Conservation (phyloP, 202 grass and related monocot species). For the Dendrocalamus latiflorus region DNA sequence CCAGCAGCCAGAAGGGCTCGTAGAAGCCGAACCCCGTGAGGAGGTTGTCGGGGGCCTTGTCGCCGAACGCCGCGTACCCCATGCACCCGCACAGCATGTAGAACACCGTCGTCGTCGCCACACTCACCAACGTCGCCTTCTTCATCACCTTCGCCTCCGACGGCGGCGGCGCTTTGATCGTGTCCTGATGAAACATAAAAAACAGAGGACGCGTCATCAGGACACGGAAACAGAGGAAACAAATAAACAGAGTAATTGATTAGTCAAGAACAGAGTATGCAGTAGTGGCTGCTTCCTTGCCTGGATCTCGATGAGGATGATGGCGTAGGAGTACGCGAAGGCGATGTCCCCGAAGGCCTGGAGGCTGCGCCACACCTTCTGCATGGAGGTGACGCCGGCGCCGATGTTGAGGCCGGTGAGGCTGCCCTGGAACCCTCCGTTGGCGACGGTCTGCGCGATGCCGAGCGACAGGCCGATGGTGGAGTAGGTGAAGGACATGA, state of each 20-base stretch:
- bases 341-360: slow-evolving; percentile 90
- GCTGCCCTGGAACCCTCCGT: slow-evolving; percentile 61
- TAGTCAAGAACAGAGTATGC: neutral
- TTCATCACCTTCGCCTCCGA: slow-evolving; percentile 78
- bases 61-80: slow-evolving; percentile 87
- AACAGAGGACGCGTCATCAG: neutral
- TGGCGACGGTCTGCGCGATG: slow-evolving; percentile 61
- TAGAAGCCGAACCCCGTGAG: no score
- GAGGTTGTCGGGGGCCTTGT: slow-evolving; percentile 43
- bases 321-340: slow-evolving; percentile 82
- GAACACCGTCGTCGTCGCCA: slow-evolving; percentile 65
- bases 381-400: slow-evolving; percentile 23
- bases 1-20: no score
- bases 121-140: slow-evolving; percentile 58
- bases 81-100: slow-evolving; percentile 93
- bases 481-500: slow-evolving; percentile 96
- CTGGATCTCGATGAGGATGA: slow-evolving; percentile 94
- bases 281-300: neutral
- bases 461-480: slow-evolving; percentile 64
- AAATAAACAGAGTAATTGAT: neutral
- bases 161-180: slow-evolving; percentile 62
- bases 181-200: slow-evolving; percentile 43
- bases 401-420: slow-evolving; percentile 67
- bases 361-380: slow-evolving; percentile 76
- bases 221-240: neutral